phyloP scores from a whole-genome alignment of 495 filamentous ascomycete genomes.

The Aspergillus indologenus region DNA sequence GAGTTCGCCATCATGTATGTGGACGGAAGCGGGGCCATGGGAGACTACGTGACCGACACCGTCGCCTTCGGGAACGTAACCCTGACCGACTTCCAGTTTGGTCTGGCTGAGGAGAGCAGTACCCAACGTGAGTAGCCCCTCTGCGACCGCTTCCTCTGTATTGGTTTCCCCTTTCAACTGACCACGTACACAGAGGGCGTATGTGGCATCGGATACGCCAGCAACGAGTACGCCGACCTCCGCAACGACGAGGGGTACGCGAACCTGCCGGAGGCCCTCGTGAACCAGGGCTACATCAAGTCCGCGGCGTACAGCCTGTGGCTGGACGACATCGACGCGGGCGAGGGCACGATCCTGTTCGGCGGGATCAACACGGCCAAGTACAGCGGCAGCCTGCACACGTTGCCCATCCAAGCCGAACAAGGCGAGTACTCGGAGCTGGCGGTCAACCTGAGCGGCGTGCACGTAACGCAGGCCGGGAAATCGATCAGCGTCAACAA shows the following conservation, averaged over 20 bases:
- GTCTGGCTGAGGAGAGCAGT: conserved; percentile 60
- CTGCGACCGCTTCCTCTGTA: not conserved
- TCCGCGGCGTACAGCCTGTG: conserved; percentile 65
- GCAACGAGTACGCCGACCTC: conserved; percentile 63
- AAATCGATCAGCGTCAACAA: conserved; percentile 30
- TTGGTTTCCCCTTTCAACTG: not conserved
- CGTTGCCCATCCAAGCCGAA: conserved; percentile 61
- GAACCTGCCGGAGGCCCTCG: conserved; percentile 68
- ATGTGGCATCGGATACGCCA: conserved; percentile 71
- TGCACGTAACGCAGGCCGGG: conserved; percentile 26
- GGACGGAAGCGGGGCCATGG: conserved; percentile 67
- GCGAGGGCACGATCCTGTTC: conserved; percentile 71
- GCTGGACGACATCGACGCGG: conserved; percentile 43
- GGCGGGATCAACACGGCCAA: conserved; percentile 76
- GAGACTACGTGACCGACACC: conserved; percentile 76
- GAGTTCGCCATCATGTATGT: conserved; percentile 79
- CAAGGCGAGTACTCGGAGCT: conserved; percentile 59
- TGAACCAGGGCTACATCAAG: conserved; percentile 58
- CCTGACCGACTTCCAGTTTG: conserved; percentile 64
- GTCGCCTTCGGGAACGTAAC: conserved; percentile 55
- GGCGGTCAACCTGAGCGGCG: conserved; percentile 64
- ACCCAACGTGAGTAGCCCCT: conserved; percentile 51
- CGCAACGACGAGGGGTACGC: conserved; percentile 49
- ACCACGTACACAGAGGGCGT: conserved; percentile 35
- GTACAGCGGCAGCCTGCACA: conserved; percentile 60